A percentile compares a stretch with the other conserved stretches of the same genome.
These are phyloP conservation scores for Debaryomyces nepalensis DNA, from an alignment of 1,139 yeast species.

Conservation along the genomic window DNA sequence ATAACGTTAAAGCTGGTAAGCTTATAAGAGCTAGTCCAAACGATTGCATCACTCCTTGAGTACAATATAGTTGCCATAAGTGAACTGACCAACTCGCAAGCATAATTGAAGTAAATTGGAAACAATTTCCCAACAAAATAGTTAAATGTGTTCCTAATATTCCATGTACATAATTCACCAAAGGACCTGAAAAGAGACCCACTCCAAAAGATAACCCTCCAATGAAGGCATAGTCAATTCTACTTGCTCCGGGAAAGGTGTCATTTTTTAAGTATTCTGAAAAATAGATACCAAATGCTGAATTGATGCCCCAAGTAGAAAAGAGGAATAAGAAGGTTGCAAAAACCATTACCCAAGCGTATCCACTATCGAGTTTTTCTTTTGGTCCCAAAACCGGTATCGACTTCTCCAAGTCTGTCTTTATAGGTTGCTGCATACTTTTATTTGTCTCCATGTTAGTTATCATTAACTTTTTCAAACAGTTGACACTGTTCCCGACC, in stretches of 20 bases:
- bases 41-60: conserved; percentile 58
- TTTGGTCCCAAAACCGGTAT: not conserved
- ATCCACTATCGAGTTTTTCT: conserved; percentile 30
- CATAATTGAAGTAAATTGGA: conserved; percentile 55
- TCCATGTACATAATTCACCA: conserved; percentile 45
- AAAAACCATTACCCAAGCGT: conserved; percentile 52
- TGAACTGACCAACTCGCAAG: conserved; percentile 57
- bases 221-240: conserved; percentile 43
- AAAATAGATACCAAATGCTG: conserved; percentile 58
- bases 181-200: conserved; percentile 41
- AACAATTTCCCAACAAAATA: conserved; percentile 45
- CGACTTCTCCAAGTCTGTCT: not conserved
- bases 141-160: conserved; percentile 42
- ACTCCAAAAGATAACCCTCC: conserved; percentile 50
- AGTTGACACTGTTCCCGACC: not conserved
- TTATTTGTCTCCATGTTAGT: not conserved
- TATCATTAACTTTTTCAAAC: not conserved
- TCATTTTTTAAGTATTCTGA: conserved; percentile 44
- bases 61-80: conserved; percentile 56
- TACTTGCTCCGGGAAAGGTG: conserved; percentile 46
- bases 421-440: not conserved
- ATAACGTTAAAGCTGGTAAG: conserved; percentile 43
- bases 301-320: conserved; percentile 58
- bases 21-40: conserved; percentile 53
- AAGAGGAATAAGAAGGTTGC: conserved; percentile 48